Evolutionary conservation across 805 yeast genomes (phyloP).

Genomic region (Lachancea thermotolerans): DNA sequence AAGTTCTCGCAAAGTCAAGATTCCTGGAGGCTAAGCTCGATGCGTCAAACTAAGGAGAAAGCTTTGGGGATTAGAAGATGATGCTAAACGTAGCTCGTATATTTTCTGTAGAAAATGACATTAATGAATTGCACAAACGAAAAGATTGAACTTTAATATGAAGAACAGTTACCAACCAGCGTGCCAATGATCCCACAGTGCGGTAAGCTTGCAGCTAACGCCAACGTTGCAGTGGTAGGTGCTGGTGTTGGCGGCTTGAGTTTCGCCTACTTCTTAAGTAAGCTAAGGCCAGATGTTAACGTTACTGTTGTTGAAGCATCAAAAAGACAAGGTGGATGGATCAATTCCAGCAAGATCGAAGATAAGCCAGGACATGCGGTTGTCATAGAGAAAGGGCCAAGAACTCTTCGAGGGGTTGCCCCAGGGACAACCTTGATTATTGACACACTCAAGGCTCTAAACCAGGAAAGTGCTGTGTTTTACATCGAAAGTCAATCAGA

Average conservation of each 20-base stretch:
- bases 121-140: not conserved
- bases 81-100: not conserved
- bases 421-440: conserved; percentile 67
- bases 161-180: not conserved
- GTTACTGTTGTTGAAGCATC: conserved; percentile 57
- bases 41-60: conserved; percentile 28
- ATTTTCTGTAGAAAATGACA: not conserved
- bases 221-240: conserved; percentile 69
- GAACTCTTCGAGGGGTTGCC: conserved; percentile 79
- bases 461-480: conserved; percentile 42
- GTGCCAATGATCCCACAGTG: conserved; percentile 15
- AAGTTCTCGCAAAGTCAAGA: conserved; percentile 53
- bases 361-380: conserved; percentile 24
- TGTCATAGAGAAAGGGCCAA: conserved; percentile 74
- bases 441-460: conserved; percentile 48
- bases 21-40: conserved; percentile 67
- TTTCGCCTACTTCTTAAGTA: conserved; percentile 58
- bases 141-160: no score
- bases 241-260: conserved; percentile 85
- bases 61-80: conserved; percentile 26
- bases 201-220: conserved; percentile 21
- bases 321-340: conserved; percentile 70
- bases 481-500: conserved; percentile 51
- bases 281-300: conserved; percentile 68
- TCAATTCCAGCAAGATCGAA: conserved; percentile 44